Percentiles rank a stretch among this genome's conserved stretches.
These are phyloP conservation scores for Leccinum solheimii DNA, from an alignment of 1,284 basidiomycete species.

Conservation along the genomic window DNA sequence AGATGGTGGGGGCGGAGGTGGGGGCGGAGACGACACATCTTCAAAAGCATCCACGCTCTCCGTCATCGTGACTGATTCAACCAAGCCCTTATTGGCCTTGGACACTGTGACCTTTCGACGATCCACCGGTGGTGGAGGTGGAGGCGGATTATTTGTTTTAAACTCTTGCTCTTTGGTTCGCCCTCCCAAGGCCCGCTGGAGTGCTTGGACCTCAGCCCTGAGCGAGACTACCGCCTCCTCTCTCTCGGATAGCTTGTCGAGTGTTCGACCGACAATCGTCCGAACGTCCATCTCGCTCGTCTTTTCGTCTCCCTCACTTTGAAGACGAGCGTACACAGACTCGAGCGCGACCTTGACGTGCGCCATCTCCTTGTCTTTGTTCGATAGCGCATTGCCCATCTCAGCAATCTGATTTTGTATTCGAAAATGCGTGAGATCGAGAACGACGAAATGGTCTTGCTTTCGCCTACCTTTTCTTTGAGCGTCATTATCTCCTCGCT, in stretches of 20 bases:
- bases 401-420: conserved; percentile 49
- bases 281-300: conserved; percentile 65
- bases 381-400: conserved; percentile 47
- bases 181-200: conserved; percentile 52
- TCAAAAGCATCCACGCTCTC: conserved; percentile 6
- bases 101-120: conserved; percentile 19
- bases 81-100: conserved; percentile 20
- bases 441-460: background rate
- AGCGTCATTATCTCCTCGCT: conserved; percentile 76
- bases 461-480: conserved; percentile 58
- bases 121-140: conserved; percentile 53
- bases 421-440: background rate
- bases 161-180: conserved; percentile 71
- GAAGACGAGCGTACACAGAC: conserved; percentile 79
- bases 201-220: conserved; percentile 49
- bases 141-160: conserved; percentile 65
- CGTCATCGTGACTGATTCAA: conserved; percentile 1
- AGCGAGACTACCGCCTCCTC: conserved; percentile 67
- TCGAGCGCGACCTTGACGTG: conserved; percentile 84
- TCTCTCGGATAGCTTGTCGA: conserved; percentile 70
- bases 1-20: conserved; percentile 12
- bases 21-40: conserved; percentile 7
- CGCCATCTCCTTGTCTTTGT: conserved; percentile 71
- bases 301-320: conserved; percentile 49
- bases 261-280: conserved; percentile 66